Conservation (phyloP, 129 eudicot species). For the Lactuca sativa region DNA sequence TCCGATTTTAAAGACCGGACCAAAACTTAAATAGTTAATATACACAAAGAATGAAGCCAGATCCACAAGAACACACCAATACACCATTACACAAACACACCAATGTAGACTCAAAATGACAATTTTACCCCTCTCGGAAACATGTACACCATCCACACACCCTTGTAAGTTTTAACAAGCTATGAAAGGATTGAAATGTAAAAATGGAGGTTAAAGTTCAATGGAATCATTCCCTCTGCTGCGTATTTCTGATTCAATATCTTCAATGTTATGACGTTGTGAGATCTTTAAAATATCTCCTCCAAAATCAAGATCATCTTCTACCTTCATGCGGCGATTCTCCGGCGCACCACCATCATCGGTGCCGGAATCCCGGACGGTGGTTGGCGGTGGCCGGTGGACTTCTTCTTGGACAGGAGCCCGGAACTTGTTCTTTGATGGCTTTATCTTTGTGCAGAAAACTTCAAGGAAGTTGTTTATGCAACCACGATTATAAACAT, state of each 20-base stretch:
- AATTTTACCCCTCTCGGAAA: slow-evolving; percentile 27
- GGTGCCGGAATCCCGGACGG: slow-evolving; percentile 40
- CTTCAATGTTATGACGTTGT: slow-evolving; percentile 65
- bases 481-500: slow-evolving; percentile 81
- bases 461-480: slow-evolving; percentile 71
- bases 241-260: slow-evolving; percentile 58
- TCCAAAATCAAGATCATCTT: slow-evolving; percentile 72
- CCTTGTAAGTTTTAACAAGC: slow-evolving; percentile 15
- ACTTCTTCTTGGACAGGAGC: slow-evolving; percentile 70
- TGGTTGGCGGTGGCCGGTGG: slow-evolving; percentile 37
- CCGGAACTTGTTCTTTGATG: slow-evolving; percentile 83
- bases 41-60: slow-evolving; percentile 48
- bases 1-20: background rate
- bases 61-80: slow-evolving; percentile 14
- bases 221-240: slow-evolving; percentile 59
- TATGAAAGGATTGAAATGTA: background rate
- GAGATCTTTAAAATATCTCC: slow-evolving; percentile 77
- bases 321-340: slow-evolving; percentile 60
- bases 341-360: slow-evolving; percentile 37
- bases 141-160: slow-evolving; percentile 33
- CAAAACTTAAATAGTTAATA: slow-evolving; percentile 30
- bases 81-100: slow-evolving; percentile 30
- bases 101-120: slow-evolving; percentile 18
- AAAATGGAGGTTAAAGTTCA: slow-evolving; percentile 2
- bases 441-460: slow-evolving; percentile 67